Conservation (phyloP, 1,284 basidiomycete genomes). For the Uromyces viciae-fabae region DNA sequence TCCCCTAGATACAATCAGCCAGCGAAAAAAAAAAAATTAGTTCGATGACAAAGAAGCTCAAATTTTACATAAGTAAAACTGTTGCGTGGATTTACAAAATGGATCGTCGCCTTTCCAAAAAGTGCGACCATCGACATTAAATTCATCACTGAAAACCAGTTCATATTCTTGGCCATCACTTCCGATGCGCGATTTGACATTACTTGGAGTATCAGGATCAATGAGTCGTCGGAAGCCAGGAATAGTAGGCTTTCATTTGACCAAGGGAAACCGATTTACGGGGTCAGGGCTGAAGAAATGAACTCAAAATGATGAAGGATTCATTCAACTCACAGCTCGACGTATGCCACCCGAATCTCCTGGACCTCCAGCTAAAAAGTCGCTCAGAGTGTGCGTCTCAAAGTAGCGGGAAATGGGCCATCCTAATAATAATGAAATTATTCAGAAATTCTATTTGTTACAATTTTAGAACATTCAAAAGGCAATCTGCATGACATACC, state of each 20-base stretch:
- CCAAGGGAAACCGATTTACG: too few species aligned
- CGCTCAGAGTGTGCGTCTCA: constrained; percentile 8
- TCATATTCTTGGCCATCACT: constrained; percentile 51
- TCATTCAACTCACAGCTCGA: neutral
- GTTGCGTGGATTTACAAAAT: constrained; percentile 49
- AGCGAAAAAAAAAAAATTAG: neutral
- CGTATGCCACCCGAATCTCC: constrained; percentile 9
- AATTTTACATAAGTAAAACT: neutral
- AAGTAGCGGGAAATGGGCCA: constrained; percentile 32
- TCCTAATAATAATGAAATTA: constrained; percentile 13
- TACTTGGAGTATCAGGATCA: constrained; percentile 53
- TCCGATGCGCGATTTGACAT: constrained; percentile 46
- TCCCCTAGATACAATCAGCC: constrained; percentile 21
- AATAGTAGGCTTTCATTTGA: constrained; percentile 43
- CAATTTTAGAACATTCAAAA: neutral
- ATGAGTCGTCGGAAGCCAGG: constrained; percentile 47
- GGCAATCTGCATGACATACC: neutral
- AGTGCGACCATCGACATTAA: constrained; percentile 53
- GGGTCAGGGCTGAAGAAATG: too few species aligned
- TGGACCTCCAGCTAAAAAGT: constrained; percentile 1
- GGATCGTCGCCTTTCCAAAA: constrained; percentile 56
- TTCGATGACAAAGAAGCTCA: neutral
- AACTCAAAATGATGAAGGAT: too few species aligned
- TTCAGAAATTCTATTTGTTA: neutral
- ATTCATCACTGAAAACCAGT: constrained; percentile 55